A percentile compares a stretch with the other conserved stretches of the same genome.
phyloP scores from a whole-genome alignment of 352 stramenopile genomes.

The Pythium sukuiense region DNA sequence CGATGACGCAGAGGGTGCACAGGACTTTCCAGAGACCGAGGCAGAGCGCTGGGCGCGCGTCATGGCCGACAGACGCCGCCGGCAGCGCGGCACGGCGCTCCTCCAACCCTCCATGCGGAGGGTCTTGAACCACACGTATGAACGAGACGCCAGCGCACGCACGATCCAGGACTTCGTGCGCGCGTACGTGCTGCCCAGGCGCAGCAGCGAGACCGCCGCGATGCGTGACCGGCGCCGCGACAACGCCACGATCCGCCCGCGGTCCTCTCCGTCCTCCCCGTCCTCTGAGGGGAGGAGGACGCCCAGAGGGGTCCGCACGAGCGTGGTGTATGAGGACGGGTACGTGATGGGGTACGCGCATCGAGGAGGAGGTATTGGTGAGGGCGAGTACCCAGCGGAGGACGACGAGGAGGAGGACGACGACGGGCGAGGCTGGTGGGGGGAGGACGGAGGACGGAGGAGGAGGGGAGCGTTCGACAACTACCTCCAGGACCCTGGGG shows the following conservation, averaged over 20 bases:
- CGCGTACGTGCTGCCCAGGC: constrained; percentile 6
- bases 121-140: constrained; percentile 30
- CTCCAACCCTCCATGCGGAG: constrained; percentile 28
- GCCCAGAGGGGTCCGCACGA: background rate
- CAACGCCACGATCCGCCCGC: constrained; percentile 10
- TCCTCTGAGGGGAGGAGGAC: too few relatives aligned
- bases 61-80: constrained; percentile 8
- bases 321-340: background rate
- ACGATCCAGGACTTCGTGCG: constrained; percentile 33
- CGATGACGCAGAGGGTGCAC: background rate
- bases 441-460: background rate
- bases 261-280: background rate
- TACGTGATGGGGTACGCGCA: constrained; percentile 4
- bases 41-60: constrained; percentile 16
- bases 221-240: background rate
- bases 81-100: constrained; percentile 13
- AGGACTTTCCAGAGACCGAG: background rate
- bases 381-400: background rate
- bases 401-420: background rate
- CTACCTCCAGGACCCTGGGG: background rate
- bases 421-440: background rate
- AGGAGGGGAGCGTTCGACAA: background rate
- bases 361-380: background rate
- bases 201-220: background rate
- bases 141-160: constrained; percentile 27